Percentiles rank a stretch among this genome's conserved stretches.
These are phyloP conservation scores for Tricholoma matsutake DNA, from an alignment of 768 basidiomycete genomes.

Conservation along the genomic window DNA sequence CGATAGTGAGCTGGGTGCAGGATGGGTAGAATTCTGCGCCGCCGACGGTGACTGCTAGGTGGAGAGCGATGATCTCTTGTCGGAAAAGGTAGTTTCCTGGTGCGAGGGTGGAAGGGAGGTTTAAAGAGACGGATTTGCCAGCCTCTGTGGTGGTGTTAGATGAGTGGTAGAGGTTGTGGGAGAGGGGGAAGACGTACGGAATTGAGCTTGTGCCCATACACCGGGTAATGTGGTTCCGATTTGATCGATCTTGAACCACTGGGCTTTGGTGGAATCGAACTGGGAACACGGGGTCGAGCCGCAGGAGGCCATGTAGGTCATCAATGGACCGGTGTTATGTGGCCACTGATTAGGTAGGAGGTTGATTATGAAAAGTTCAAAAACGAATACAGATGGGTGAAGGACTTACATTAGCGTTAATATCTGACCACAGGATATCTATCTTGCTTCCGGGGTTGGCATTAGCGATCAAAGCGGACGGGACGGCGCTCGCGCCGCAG, in stretches of 20 bases:
- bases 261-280: constrained; percentile 53
- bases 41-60: constrained; percentile 50
- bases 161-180: neutral
- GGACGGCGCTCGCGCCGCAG: constrained; percentile 55
- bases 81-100: constrained; percentile 75
- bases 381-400: neutral
- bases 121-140: constrained; percentile 38
- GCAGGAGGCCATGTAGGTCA: constrained; percentile 74
- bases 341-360: constrained; percentile 32
- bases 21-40: constrained; percentile 83
- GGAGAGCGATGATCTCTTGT: constrained; percentile 78
- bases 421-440: constrained; percentile 56
- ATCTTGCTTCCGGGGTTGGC: constrained; percentile 60
- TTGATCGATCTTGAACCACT: constrained; percentile 76
- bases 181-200: constrained; percentile 37
- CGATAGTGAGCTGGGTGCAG: constrained; percentile 57
- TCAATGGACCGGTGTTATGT: constrained; percentile 62
- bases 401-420: constrained; percentile 33
- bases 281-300: constrained; percentile 52
- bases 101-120: constrained; percentile 49
- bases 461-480: constrained; percentile 46
- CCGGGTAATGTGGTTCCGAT: constrained; percentile 38
- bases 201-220: constrained; percentile 51
- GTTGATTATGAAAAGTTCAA: constrained; percentile 3
- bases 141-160: constrained; percentile 27